phyloP scores from a whole-genome alignment of 345 rosid genomes.

The Brassica napus region Da-Ae NC_063448.1:4373001-4373500 shows the following conservation, averaged over 20 bases:
- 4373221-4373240: not conserved
- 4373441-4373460: slow-evolving; percentile 59
- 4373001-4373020: slow-evolving; percentile 33
- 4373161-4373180: slow-evolving; percentile 91
- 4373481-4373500: slow-evolving; percentile 99
- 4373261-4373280: not conserved
- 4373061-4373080: slow-evolving; percentile 48
- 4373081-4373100: slow-evolving; percentile 59
- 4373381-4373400: not conserved
- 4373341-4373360: slow-evolving; percentile 76
- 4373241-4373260: not conserved
- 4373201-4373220: slow-evolving; percentile 41
- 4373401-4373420: not conserved
- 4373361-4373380: not conserved
- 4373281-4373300: slow-evolving; percentile 81
- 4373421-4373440: not conserved
- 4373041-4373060: slow-evolving; percentile 37
- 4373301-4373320: slow-evolving; percentile 94
- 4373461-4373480: slow-evolving; percentile 96
- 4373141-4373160: slow-evolving; percentile 81
- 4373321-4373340: slow-evolving; percentile 80
- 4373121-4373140: slow-evolving; percentile 57
- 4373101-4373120: slow-evolving; percentile 42
- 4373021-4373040: slow-evolving; percentile 45
- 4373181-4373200: slow-evolving; percentile 96